Evolutionary conservation across 139 green algal genomes (phyloP), one percentile per base, ranked within the genome.

Genomic region (Monoraphidium neglectum): DNA sequence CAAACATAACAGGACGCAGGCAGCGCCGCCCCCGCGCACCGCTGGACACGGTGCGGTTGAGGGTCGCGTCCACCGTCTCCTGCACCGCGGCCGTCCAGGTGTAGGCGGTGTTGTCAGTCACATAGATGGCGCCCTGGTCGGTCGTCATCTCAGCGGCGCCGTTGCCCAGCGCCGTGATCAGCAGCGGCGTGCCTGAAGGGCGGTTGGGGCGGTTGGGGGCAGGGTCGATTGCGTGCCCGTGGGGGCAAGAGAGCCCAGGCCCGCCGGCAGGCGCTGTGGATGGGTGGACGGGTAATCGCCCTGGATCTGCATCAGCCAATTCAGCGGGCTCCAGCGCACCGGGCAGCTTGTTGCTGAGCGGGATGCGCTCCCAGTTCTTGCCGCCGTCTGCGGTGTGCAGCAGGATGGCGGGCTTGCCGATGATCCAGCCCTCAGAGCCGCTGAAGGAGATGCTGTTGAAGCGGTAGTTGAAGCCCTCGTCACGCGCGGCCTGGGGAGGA

Each of bases 371-470:
- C 97, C 97, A 99, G 78, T 90, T 98, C 35, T 84, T 87, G 68
- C 97, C 97, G 30, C 88, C 93, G 74, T 99, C 91, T 4, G 70
- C 92, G 66, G 95, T 99, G 90, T 99, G 93, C 81, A 99, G 87
- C 74, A 99, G 82, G 81, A 99, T 99, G 53, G 95, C 93, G 30
- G 97, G 97, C 90, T 98, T 99, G 81, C 97, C 97, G 47, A 99
- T 91, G 70, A 99, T 99, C 94, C 95, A 99, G 65, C 97, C 97
- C 85, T 99, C 97, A 33, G 94, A 87, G 46, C 92, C 92, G n/a
- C 83, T 90, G 84, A 99, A 99, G 60, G 75, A 91, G 71, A 99
- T 95, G 76, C 87, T 93, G 81, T 97, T 97, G 91, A 99, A 99
- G 63, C 95, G 83, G 85, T 96, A 98, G 82, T 97, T 97, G 85